Conservation (phyloP, 805 yeast genomes). For the Starmera pachycereana region DNA sequence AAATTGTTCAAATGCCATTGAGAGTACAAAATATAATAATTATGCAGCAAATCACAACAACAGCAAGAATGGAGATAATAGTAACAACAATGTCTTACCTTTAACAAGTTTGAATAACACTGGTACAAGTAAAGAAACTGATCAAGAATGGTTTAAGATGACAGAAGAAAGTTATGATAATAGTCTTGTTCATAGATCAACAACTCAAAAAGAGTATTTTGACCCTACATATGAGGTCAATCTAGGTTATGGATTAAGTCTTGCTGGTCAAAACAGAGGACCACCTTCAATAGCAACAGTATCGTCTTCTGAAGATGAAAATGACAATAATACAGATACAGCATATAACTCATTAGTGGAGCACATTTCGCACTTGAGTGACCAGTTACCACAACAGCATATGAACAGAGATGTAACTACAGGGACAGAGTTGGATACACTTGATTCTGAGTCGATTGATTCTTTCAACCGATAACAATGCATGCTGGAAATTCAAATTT, state of each 20-base stretch:
- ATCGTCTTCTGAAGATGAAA: conserved; percentile 8
- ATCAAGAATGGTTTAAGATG: background rate
- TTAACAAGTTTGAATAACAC: too few relatives aligned
- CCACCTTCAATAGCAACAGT: conserved; percentile 17
- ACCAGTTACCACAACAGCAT: too few relatives aligned
- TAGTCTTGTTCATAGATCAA: background rate
- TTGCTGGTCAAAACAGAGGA: conserved; percentile 14
- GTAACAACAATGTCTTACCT: background rate
- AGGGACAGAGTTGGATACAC: too few relatives aligned
- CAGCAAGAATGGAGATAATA: background rate
- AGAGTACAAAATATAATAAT: conserved; percentile 23
- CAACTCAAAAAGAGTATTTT: background rate
- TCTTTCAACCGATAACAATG: too few relatives aligned
- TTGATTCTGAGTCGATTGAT: too few relatives aligned
- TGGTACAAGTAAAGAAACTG: too few relatives aligned
- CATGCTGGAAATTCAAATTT: too few relatives aligned
- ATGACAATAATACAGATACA: background rate
- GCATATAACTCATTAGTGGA: conserved; percentile 6
- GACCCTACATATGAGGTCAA: conserved; percentile 13
- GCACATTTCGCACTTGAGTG: conserved; percentile 13
- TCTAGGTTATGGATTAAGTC: conserved; percentile 15
- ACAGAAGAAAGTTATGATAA: background rate
- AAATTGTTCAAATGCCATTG: conserved; percentile 43
- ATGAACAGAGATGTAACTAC: too few relatives aligned
- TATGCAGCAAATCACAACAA: background rate